phyloP scores from a whole-genome alignment of 2,329 filamentous ascomycete species.

The Furcasterigmium furcatum region DNA sequence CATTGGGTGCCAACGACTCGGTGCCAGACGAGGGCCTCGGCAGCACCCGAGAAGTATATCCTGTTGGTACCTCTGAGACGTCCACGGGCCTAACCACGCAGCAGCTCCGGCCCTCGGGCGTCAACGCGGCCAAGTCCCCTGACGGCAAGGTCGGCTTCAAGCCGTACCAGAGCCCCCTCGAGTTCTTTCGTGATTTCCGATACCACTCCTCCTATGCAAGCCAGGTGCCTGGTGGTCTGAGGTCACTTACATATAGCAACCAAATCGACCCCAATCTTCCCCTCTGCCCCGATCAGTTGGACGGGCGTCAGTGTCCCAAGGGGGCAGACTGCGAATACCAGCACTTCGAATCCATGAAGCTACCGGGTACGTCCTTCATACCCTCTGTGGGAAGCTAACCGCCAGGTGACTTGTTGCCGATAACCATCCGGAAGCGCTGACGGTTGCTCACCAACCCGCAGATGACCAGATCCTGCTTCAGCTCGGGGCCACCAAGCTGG shows the following conservation, averaged over 20 bases:
- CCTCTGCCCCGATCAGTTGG: constrained; percentile 74
- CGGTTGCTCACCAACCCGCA: constrained; percentile 26
- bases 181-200: constrained; percentile 81
- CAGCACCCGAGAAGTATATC: constrained; percentile 39
- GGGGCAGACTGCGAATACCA: constrained; percentile 71
- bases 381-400: constrained; percentile 9
- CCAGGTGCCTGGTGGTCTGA: constrained; percentile 70
- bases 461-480: constrained; percentile 73
- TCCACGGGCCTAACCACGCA: not conserved
- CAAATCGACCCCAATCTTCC: constrained; percentile 73
- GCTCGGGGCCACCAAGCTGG: constrained; percentile 63
- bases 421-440: constrained; percentile 7
- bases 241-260: constrained; percentile 91
- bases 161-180: constrained; percentile 81
- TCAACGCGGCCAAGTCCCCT: constrained; percentile 11
- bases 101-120: not conserved
- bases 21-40: constrained; percentile 20
- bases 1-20: constrained; percentile 11
- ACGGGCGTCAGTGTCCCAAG: constrained; percentile 65
- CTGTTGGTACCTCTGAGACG: constrained; percentile 15
- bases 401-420: not conserved
- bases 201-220: constrained; percentile 77
- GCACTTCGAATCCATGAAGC: constrained; percentile 72
- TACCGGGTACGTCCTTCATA: constrained; percentile 65
- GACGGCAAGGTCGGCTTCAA: constrained; percentile 14